A percentile compares a stretch with the other conserved stretches of the same genome.
phyloP scores from a whole-genome alignment of 2,329 filamentous ascomycete genomes.

The Apiospora rasikravindrae region DNA sequence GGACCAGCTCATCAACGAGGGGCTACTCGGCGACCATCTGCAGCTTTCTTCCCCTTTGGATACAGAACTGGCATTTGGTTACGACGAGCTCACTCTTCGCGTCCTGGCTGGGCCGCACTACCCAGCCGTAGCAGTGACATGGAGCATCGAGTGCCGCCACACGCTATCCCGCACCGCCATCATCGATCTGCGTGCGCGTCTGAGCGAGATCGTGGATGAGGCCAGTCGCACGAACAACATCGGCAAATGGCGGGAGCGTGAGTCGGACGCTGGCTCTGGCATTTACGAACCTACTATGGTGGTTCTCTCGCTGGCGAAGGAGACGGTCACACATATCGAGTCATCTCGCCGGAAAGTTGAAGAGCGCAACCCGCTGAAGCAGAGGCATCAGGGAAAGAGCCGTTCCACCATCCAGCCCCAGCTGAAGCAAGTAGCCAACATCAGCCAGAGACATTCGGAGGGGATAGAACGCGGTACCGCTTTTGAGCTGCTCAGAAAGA shows the following conservation, averaged over 20 bases:
- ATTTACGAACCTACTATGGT: slow-evolving; percentile 32
- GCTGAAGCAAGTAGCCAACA: neutral
- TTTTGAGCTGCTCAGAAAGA: slow-evolving; percentile 38
- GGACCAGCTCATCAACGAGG: slow-evolving; percentile 33
- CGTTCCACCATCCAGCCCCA: neutral
- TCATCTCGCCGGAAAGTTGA: slow-evolving; percentile 21
- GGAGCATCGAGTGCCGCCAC: slow-evolving; percentile 26
- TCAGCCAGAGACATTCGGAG: neutral
- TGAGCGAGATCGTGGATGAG: slow-evolving; percentile 27
- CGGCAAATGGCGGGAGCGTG: slow-evolving; percentile 29
- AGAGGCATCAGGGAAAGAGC: slow-evolving; percentile 5
- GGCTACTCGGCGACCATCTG: slow-evolving; percentile 29
- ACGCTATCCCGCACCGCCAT: slow-evolving; percentile 27
- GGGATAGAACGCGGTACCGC: slow-evolving; percentile 30
- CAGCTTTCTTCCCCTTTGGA: slow-evolving; percentile 30
- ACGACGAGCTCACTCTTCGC: slow-evolving; percentile 32
- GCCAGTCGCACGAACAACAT: slow-evolving; percentile 30
- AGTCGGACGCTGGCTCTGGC: slow-evolving; percentile 26
- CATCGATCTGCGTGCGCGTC: slow-evolving; percentile 28
- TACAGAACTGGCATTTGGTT: slow-evolving; percentile 27
- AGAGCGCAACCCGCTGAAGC: slow-evolving; percentile 24
- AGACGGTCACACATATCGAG: slow-evolving; percentile 21
- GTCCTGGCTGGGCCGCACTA: slow-evolving; percentile 32
- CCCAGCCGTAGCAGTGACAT: slow-evolving; percentile 29
- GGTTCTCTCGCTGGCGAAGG: slow-evolving; percentile 28